Base-by-base conservation (phyloP, 75 land plant species). In the Ceratopteris richardii region DNA sequence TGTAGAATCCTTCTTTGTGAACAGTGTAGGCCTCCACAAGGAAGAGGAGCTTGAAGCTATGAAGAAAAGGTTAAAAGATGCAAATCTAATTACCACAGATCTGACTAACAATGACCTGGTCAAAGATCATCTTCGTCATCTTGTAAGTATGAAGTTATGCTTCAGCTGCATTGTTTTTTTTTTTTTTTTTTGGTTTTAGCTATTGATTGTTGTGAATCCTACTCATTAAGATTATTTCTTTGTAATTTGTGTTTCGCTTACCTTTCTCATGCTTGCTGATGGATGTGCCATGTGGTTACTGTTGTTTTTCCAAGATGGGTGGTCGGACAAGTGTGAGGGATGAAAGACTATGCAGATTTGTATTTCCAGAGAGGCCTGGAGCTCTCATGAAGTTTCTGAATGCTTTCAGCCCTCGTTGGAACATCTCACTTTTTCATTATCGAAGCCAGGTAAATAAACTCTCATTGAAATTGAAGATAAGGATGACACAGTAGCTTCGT, bases 361-460 rank as follows among this genome's bases (percentile, higher is more conserved):
- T 79, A 30, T 75, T 84, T 67, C 89, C 89, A n/a, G 89, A 88
- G 46, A 76, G 82, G 60, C 80, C 89, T 9, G 85, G 93, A 54
- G 79, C 93, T 40, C 53, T 88, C 18, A 66, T 71, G 78, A 74
- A 84, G 47, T 88, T 88, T 25, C 36, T 88, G 70, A 74, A 81
- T 57, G 58, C 79, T 19, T 80, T 83, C 20, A 80, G 86, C 44
- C 81, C 82, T 11, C 75, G 80, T 26, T 88, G 85, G 89, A 88
- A 84, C 46, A 84, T 88, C 24, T 78, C 77, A 24, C 41, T 88
- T 52, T 78, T 84, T 70, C 92, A 87, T 47, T 87, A 87, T 33
- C 80, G 92, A 20, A 60, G 68, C 24, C 82, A 84, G 82, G 92
- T 83, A 25, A 46, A 9, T 9, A 33, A 33, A 33, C n/a, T 33